Percentiles rank a stretch among this genome's conserved stretches.
These are phyloP conservation scores for Rheum nobile DNA, from an alignment of 148 eudicot genomes.

Conservation along the genomic window DNA sequence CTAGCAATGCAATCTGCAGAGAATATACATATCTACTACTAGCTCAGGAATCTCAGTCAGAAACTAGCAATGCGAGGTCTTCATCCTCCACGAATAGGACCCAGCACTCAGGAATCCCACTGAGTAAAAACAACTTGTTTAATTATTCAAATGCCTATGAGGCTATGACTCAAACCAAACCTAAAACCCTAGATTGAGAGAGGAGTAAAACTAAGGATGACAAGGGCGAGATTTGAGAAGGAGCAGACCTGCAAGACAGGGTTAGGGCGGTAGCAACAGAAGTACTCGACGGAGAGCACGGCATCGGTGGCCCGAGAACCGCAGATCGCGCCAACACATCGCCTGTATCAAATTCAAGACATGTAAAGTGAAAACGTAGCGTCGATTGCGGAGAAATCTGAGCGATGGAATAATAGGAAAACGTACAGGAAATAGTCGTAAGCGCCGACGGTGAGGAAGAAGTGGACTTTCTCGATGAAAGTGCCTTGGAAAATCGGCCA, in stretches of 20 bases:
- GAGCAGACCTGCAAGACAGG: slow-evolving; percentile 70
- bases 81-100: background rate
- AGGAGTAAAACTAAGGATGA: background rate
- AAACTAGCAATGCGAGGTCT: background rate
- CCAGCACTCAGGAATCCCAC: background rate
- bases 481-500: slow-evolving; percentile 96
- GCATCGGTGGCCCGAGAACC: slow-evolving; percentile 74
- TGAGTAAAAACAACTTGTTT: background rate
- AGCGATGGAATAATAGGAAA: background rate
- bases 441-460: slow-evolving; percentile 73
- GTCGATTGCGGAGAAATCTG: background rate
- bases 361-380: background rate
- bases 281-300: slow-evolving; percentile 52
- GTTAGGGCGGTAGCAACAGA: slow-evolving; percentile 90
- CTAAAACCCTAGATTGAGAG: background rate
- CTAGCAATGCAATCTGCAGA: background rate
- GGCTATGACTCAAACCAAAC: background rate
- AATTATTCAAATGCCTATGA: background rate
- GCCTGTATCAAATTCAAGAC: slow-evolving; percentile 27
- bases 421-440: slow-evolving; percentile 63
- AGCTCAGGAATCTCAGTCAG: too few relatives aligned
- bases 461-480: slow-evolving; percentile 57
- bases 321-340: slow-evolving; percentile 41
- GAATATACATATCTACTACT: background rate
- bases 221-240: background rate